phyloP scores from a whole-genome alignment of 352 stramenopile species.

The Phytophthora constricta region DNA sequence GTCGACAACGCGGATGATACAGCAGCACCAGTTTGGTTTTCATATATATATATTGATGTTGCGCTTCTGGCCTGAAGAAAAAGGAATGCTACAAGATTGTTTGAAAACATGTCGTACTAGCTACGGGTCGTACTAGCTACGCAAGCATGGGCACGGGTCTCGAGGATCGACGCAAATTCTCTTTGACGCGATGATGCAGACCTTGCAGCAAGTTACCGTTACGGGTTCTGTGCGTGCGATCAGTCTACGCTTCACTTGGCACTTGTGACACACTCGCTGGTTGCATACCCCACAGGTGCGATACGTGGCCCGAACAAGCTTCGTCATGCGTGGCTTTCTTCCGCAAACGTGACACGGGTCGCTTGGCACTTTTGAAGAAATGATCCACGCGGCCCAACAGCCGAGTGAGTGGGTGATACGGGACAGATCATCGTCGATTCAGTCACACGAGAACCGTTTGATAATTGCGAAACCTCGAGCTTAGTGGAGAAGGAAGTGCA shows the following conservation, averaged over 20 bases:
- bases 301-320: slow-evolving; percentile 19
- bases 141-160: slow-evolving; percentile 39
- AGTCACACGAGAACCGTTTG: not conserved
- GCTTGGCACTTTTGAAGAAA: slow-evolving; percentile 18
- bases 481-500: slow-evolving; percentile 8
- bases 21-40: too few relatives aligned
- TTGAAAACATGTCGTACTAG: too few relatives aligned
- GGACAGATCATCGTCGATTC: slow-evolving; percentile 19
- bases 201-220: slow-evolving; percentile 42
- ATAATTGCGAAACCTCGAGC: not conserved
- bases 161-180: slow-evolving; percentile 33
- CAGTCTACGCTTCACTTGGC: slow-evolving; percentile 42
- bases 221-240: slow-evolving; percentile 33
- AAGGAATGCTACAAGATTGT: too few relatives aligned
- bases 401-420: not conserved
- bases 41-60: too few relatives aligned
- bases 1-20: too few relatives aligned
- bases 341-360: slow-evolving; percentile 24
- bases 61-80: too few relatives aligned
- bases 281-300: slow-evolving; percentile 39
- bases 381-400: not conserved
- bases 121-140: not conserved
- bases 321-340: slow-evolving; percentile 26
- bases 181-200: slow-evolving; percentile 46
- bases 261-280: slow-evolving; percentile 39